Conservation (phyloP, 2,329 filamentous ascomycete genomes). For the Alternaria sp. region DNA sequence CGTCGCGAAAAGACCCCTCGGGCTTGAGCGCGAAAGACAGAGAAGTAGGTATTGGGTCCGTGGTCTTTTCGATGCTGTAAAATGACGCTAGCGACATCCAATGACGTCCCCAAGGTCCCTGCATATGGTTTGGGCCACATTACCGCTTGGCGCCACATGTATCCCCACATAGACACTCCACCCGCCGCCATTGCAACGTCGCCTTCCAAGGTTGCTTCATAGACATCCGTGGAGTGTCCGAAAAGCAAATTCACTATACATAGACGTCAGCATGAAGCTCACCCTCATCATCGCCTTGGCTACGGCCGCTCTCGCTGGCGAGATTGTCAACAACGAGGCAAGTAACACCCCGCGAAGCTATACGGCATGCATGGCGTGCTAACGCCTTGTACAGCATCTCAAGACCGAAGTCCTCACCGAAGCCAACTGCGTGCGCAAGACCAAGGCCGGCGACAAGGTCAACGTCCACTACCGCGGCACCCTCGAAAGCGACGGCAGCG, state of each 20-base stretch:
- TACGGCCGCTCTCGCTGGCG: slow-evolving; percentile 50
- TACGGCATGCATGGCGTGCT: slow-evolving; percentile 8
- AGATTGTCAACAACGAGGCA: slow-evolving; percentile 44
- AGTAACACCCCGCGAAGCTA: background rate
- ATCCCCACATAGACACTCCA: slow-evolving; percentile 24
- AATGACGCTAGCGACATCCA: slow-evolving; percentile 3
- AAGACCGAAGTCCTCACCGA: slow-evolving; percentile 77
- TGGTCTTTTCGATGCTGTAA: background rate
- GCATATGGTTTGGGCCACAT: slow-evolving; percentile 14
- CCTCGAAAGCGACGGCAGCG: slow-evolving; percentile 68
- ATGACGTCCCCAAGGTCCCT: slow-evolving; percentile 2
- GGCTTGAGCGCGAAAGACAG: background rate
- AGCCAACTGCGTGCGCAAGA: slow-evolving; percentile 82
- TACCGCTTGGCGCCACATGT: slow-evolving; percentile 17
- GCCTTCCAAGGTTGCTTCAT: slow-evolving; percentile 1
- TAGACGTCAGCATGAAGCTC: slow-evolving; percentile 51
- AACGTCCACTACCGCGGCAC: slow-evolving; percentile 86
- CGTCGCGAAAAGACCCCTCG: no score
- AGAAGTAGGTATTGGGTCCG: background rate
- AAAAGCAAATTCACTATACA: background rate
- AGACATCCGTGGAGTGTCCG: background rate
- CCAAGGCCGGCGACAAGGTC: slow-evolving; percentile 72
- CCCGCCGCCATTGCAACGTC: slow-evolving; percentile 14
- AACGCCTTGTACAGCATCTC: slow-evolving; percentile 60
- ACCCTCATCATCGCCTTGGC: slow-evolving; percentile 57